Conservation (phyloP, 1,284 basidiomycete species). For the Cryptococcus deneoformans region DNA sequence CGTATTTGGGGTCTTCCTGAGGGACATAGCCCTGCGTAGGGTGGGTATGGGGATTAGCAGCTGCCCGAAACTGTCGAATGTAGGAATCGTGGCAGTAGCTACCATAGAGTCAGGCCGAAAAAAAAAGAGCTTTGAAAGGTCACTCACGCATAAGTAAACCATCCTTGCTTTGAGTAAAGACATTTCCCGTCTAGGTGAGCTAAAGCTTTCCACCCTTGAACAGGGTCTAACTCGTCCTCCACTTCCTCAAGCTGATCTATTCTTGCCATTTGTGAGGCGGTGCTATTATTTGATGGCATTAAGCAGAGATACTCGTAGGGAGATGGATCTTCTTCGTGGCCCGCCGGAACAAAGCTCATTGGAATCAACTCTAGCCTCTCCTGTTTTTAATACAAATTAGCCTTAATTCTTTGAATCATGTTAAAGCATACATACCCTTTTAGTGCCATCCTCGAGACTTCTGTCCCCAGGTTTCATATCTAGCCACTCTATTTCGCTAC, state of each 20-base stretch:
- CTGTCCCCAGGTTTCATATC: constrained; percentile 55
- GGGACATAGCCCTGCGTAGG: constrained; percentile 66
- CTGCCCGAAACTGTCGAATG: constrained; percentile 84
- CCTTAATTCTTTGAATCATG: no score
- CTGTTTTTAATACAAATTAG: neutral
- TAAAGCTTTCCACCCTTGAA: constrained; percentile 43
- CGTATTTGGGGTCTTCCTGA: constrained; percentile 65
- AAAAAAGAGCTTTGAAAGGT: neutral
- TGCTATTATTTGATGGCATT: constrained; percentile 34
- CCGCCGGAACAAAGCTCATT: constrained; percentile 28
- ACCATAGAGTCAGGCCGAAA: neutral
- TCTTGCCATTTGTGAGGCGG: constrained; percentile 20
- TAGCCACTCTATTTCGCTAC: constrained; percentile 69
- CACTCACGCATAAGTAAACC: constrained; percentile 82
- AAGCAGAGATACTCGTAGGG: constrained; percentile 43
- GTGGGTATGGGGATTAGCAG: constrained; percentile 58
- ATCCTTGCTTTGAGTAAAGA: constrained; percentile 55
- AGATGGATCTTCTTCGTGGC: constrained; percentile 1
- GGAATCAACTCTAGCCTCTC: constrained; percentile 27
- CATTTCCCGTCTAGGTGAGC: constrained; percentile 51
- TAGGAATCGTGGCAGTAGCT: constrained; percentile 83
- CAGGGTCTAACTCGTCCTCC: constrained; percentile 42
- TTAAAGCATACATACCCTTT: neutral
- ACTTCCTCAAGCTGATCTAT: constrained; percentile 21
- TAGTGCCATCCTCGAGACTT: constrained; percentile 47